Base-by-base conservation (phyloP, 2,329 filamentous ascomycete species). In the Aulographum hederae region DNA sequence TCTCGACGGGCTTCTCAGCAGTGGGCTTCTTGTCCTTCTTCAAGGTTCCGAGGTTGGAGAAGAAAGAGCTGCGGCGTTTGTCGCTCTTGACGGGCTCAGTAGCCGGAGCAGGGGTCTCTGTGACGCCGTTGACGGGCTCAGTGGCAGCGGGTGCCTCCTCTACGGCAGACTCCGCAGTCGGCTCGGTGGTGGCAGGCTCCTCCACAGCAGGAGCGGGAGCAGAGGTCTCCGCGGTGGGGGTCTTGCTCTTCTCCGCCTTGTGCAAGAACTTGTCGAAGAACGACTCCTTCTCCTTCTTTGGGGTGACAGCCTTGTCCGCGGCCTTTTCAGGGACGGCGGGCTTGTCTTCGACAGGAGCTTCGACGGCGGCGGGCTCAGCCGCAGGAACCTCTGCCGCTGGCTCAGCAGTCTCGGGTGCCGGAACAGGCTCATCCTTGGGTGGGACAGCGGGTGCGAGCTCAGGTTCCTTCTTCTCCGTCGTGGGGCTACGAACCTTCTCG, bases 401-500 rank as follows among this genome's bases (percentile, higher is more conserved):
- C 8, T 6, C 14, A 12, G 25, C 58, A 36, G 57, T 58, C 44
- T 56, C 56, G 33, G 63, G 57, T 29, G 60, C 58, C 29, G 54
- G 38, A 4, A 54, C 39, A 6, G 47, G 43, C 38, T 54, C 55
- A 35, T 64, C 58, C 56, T 67, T 60, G 30, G 57, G 50, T 27
- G 59, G 55, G 38, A 55, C 51, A 43, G 56, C 53, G 32, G 63
- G 57, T 43, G 62, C 54, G 41, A 68, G 63, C 48, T 78, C 74
- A 44, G 71, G 64, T 40, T 74, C 74, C 53, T 78, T 74, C 66
- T 86, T 86, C 68, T 64, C 60, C 38, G 49, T 50, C 21, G 51
- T 53, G 8, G 60, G 60, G 48, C 55, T 59, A 49, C 56, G 58
- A 17, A 28, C 27, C 12, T 14, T 10, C 43, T 81, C 78, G 57